Percentiles rank a stretch among this genome's conserved stretches.
phyloP scores from a whole-genome alignment of 2,329 filamentous ascomycete genomes.

The Phyllosticta ampelicida region DNA sequence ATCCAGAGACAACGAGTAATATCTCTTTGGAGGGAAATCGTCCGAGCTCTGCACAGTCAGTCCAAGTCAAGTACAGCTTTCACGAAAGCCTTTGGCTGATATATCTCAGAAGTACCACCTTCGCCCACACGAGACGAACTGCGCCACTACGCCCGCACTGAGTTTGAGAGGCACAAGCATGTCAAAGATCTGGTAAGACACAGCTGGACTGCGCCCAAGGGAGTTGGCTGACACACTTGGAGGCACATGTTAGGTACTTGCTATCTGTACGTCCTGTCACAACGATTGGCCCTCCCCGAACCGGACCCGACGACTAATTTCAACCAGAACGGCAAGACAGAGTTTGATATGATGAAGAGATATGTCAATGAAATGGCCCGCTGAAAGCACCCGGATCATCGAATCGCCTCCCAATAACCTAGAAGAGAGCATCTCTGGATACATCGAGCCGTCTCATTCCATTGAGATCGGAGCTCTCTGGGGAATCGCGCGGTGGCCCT shows the following conservation, averaged over 20 bases:
- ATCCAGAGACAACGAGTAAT: slow-evolving; percentile 38
- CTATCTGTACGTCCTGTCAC: slow-evolving; percentile 28
- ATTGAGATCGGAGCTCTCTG: no score
- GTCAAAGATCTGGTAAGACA: slow-evolving; percentile 36
- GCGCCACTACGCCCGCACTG: slow-evolving; percentile 36
- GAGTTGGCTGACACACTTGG: slow-evolving; percentile 11
- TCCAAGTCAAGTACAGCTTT: neutral
- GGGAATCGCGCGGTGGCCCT: no score
- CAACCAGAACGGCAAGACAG: slow-evolving; percentile 36
- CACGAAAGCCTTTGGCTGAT: neutral
- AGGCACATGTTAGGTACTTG: slow-evolving; percentile 39
- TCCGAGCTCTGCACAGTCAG: slow-evolving; percentile 30
- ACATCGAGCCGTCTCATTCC: no score
- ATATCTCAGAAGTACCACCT: slow-evolving; percentile 22
- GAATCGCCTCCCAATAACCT: no score
- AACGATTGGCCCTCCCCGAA: neutral
- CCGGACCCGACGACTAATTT: neutral
- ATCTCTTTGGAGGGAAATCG: slow-evolving; percentile 37
- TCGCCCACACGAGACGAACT: slow-evolving; percentile 32
- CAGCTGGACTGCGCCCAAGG: neutral
- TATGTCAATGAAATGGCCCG: slow-evolving; percentile 25
- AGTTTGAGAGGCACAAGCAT: slow-evolving; percentile 37
- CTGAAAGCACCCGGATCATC: neutral
- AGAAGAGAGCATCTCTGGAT: no score
- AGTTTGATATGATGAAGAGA: slow-evolving; percentile 39